These are phyloP conservation scores for Colletotrichum eleusines DNA, from an alignment of 2,329 filamentous ascomycete species.

Conservation along the genomic window DNA sequence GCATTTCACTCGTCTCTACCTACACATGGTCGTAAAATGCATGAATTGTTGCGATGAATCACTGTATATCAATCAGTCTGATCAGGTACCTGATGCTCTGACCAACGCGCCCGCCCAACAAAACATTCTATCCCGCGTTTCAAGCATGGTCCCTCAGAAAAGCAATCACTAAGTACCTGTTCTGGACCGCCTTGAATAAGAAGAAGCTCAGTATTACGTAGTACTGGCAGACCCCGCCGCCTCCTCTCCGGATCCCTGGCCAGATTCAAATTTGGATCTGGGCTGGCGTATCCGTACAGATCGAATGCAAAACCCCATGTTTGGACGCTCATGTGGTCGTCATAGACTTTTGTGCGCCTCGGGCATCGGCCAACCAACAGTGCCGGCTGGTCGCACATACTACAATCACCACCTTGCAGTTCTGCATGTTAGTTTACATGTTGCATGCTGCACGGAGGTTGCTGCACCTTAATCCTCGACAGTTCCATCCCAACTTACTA, in stretches of 20 bases:
- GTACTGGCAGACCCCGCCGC: background rate
- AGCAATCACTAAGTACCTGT: background rate
- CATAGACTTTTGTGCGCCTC: conserved; percentile 35
- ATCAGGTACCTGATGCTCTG: background rate
- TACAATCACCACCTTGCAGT: background rate
- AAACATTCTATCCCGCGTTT: background rate
- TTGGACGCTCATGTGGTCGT: conserved; percentile 35
- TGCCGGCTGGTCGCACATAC: background rate
- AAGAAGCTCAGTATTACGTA: no score
- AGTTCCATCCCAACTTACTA: conserved; percentile 5
- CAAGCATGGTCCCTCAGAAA: background rate
- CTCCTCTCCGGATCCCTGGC: conserved; percentile 2
- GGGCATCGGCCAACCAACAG: conserved; percentile 21
- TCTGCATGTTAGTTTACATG: background rate
- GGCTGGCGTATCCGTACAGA: conserved; percentile 21
- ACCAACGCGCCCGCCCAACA: no score
- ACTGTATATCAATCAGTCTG: background rate
- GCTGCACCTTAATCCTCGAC: conserved; percentile 17
- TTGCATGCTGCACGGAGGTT: background rate
- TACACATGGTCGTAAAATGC: background rate
- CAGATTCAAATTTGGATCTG: conserved; percentile 1
- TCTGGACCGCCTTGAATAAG: no score
- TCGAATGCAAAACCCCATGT: conserved; percentile 29
- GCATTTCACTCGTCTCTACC: background rate
- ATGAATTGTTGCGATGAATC: conserved; percentile 8